Conservation (phyloP, 352 stramenopile species). For the Peronospora farinosa region DNA sequence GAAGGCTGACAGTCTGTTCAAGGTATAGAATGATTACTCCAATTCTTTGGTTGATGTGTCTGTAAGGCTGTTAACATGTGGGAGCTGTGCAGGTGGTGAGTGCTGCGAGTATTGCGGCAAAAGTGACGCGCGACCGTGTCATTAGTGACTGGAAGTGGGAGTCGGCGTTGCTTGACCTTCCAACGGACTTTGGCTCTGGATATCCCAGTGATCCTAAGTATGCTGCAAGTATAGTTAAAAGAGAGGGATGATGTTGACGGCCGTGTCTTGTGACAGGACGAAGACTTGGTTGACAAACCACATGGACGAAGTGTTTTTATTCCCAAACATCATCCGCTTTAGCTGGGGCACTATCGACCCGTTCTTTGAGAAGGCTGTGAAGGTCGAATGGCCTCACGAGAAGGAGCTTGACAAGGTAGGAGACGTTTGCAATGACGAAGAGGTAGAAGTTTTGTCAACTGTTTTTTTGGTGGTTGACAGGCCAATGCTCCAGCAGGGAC, state of each 20-base stretch:
- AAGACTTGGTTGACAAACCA: conserved; percentile 84
- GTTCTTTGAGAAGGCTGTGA: conserved; percentile 43
- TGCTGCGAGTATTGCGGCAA: conserved; percentile 90
- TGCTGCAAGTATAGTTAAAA: not conserved
- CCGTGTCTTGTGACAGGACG: conserved; percentile 34
- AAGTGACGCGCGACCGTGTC: conserved; percentile 89
- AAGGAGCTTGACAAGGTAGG: conserved; percentile 62
- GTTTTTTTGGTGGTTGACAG: conserved; percentile 19
- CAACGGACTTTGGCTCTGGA: conserved; percentile 76
- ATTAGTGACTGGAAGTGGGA: conserved; percentile 89
- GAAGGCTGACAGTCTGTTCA: conserved; percentile 95
- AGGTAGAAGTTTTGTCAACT: conserved; percentile 1
- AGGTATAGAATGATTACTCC: conserved; percentile 31
- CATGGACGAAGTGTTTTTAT: conserved; percentile 87
- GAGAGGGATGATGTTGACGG: not conserved
- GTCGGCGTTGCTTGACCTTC: conserved; percentile 48
- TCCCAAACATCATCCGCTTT: conserved; percentile 89
- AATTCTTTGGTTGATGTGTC: not conserved
- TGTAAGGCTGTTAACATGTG: not conserved
- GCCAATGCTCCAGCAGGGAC: conserved; percentile 51
- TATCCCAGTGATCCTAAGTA: conserved; percentile 92
- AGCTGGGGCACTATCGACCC: conserved; percentile 85
- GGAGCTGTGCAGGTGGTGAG: conserved; percentile 62
- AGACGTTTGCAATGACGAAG: conserved; percentile 2
- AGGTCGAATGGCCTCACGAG: conserved; percentile 64